Evolutionary conservation across 257 asterid genomes (phyloP).

Genomic region (Nyctanthes arbortristis): DNA sequence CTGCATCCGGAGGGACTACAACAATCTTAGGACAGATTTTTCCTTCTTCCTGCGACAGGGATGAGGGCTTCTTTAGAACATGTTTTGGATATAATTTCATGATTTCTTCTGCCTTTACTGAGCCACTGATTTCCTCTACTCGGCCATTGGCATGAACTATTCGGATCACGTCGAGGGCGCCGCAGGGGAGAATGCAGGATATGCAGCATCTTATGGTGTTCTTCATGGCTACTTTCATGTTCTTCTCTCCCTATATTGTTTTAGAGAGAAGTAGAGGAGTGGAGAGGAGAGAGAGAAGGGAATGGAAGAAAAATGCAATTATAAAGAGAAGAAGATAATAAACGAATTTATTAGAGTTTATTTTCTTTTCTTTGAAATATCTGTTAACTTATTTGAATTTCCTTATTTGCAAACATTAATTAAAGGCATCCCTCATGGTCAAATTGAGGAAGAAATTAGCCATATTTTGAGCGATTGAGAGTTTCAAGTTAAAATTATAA

Average conservation of each 20-base stretch:
- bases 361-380: conserved; percentile 18
- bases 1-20: conserved; percentile 42
- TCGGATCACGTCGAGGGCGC: conserved; percentile 68
- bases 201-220: conserved; percentile 67
- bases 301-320: conserved; percentile 4
- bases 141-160: conserved; percentile 71
- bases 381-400: background rate
- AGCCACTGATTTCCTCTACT: conserved; percentile 61
- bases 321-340: conserved; percentile 16
- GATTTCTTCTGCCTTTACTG: conserved; percentile 54
- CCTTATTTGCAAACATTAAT: background rate
- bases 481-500: no score
- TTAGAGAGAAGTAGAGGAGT: background rate
- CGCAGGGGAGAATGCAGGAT: conserved; percentile 81
- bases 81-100: conserved; percentile 66
- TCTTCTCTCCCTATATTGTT: conserved; percentile 10
- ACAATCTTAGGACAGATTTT: conserved; percentile 58
- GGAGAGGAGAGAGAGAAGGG: no score
- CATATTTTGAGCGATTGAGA: no score
- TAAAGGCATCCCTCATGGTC: background rate
- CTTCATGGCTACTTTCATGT: conserved; percentile 35
- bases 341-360: no score
- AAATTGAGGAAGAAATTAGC: no score
- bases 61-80: conserved; percentile 58
- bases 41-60: conserved; percentile 29